Evolutionary conservation across 2,329 filamentous ascomycete species (phyloP).

Genomic region (Periconia digitata): DNA sequence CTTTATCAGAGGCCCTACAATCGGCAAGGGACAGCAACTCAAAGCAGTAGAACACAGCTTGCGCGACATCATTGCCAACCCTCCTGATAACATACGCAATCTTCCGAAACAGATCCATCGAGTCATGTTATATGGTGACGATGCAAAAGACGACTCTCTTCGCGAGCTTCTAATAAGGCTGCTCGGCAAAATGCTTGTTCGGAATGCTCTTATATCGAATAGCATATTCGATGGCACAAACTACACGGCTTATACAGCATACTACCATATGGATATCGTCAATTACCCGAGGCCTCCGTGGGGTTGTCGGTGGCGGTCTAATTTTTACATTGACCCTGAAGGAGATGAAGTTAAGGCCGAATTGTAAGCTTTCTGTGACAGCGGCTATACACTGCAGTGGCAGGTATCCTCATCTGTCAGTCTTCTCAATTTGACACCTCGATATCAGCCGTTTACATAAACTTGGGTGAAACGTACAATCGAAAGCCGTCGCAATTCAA

Average conservation of each 20-base stretch:
- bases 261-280: slow-evolving; percentile 3
- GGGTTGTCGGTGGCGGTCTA: slow-evolving; percentile 10
- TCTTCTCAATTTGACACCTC: too few relatives aligned
- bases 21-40: slow-evolving; percentile 5
- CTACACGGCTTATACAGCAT: slow-evolving; percentile 2
- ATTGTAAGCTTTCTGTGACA: too few relatives aligned
- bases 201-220: slow-evolving; percentile 4
- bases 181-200: slow-evolving; percentile 4
- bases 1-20: slow-evolving; percentile 3
- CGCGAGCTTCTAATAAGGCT: slow-evolving; percentile 3
- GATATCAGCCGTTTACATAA: too few relatives aligned
- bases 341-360: too few relatives aligned
- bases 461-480: too few relatives aligned
- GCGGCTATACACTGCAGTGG: too few relatives aligned
- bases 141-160: slow-evolving; percentile 5
- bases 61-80: slow-evolving; percentile 7
- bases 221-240: slow-evolving; percentile 10
- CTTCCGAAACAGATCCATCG: slow-evolving; percentile 7
- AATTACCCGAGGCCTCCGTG: slow-evolving; percentile 6
- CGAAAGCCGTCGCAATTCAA: too few relatives aligned
- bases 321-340: not conserved
- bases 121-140: slow-evolving; percentile 14
- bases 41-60: slow-evolving; percentile 4
- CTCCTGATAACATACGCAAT: not conserved
- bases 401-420: too few relatives aligned